Conservation (phyloP, 306 rosid genomes). For the Glycine latifolia region DNA sequence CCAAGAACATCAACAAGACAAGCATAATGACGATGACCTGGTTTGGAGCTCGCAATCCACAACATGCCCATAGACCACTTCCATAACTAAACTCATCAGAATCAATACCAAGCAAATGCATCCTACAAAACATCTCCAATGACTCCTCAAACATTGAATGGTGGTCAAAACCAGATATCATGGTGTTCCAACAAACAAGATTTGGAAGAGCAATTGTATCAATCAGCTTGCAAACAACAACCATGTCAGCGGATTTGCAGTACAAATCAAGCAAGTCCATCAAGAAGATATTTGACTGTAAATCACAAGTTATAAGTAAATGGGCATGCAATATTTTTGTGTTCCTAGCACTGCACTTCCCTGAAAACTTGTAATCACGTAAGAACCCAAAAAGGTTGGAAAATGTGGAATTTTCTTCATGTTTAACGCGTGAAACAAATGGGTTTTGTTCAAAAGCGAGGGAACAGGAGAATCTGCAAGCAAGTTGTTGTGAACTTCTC, state of each 20-base stretch:
- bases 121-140: constrained; percentile 59
- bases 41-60: constrained; percentile 56
- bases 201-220: constrained; percentile 50
- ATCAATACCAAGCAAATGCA: constrained; percentile 57
- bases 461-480: constrained; percentile 56
- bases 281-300: constrained; percentile 55
- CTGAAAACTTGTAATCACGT: constrained; percentile 51
- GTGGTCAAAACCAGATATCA: constrained; percentile 69
- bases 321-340: constrained; percentile 62
- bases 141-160: constrained; percentile 54
- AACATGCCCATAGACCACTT: constrained; percentile 73
- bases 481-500: constrained; percentile 42
- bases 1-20: constrained; percentile 85
- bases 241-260: constrained; percentile 47
- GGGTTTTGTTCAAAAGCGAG: constrained; percentile 44
- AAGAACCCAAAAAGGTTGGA: constrained; percentile 53
- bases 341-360: constrained; percentile 30
- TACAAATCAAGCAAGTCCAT: constrained; percentile 46
- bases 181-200: constrained; percentile 71
- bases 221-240: constrained; percentile 41
- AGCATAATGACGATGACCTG: constrained; percentile 73
- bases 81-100: constrained; percentile 65
- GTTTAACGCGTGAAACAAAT: constrained; percentile 15
- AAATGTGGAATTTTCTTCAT: constrained; percentile 15
- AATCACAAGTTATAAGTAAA: constrained; percentile 46